Evolutionary conservation across 2,329 filamentous ascomycete genomes (phyloP), one percentile per base, ranked within the genome.

Genomic region (Neofusicoccum cordaticola): DNA sequence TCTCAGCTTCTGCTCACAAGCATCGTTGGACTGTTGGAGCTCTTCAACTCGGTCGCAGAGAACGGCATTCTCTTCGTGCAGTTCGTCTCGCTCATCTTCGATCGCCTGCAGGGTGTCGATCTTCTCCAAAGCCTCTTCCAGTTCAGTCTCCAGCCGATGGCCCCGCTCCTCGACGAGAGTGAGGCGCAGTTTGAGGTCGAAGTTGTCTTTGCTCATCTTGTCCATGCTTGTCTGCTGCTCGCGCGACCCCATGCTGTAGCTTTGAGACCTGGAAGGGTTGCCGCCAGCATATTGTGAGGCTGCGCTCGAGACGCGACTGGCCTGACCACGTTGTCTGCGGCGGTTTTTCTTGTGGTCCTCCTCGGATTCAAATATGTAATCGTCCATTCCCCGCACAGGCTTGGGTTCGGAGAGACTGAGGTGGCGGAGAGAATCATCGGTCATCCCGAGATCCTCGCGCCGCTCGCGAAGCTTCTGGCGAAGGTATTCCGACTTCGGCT

Each of bases 141-240:
- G 17, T 31, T 61, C 57, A 31, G 39, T 35, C 27, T 64, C 17
- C 19, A 60, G 39, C 2, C 60, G 31, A 4, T 60, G 47, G 17
- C 48, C 51, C 37, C 58, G 50, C 34, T 67, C 51, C 27, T 67
- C 64, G n/a, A 50, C 56, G 41, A 66, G 45, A 31, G 50, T 53
- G 50, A 66, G 34, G 35, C 65, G 62, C 41, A 66, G 27, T 19
- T 64, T 66, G 27, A 66, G 62, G 37, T 64, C 65, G 31, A 64
- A 66, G 31, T 64, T 66, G n/a, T 58, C 62, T 22, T 64, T 66
- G 44, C 44, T 39, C 47, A 66, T 39, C 35, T 61, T 66, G 62
- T 64, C 65, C 44, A 66, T 22, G 41, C 17, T 19, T 31, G 42
- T 35, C 31, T 64, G 53, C 12, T 61, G 47, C 17, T 64, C 65